Base-by-base conservation (phyloP, 192 early-diverging fungal genomes). In the Coemansia sp. region DNA sequence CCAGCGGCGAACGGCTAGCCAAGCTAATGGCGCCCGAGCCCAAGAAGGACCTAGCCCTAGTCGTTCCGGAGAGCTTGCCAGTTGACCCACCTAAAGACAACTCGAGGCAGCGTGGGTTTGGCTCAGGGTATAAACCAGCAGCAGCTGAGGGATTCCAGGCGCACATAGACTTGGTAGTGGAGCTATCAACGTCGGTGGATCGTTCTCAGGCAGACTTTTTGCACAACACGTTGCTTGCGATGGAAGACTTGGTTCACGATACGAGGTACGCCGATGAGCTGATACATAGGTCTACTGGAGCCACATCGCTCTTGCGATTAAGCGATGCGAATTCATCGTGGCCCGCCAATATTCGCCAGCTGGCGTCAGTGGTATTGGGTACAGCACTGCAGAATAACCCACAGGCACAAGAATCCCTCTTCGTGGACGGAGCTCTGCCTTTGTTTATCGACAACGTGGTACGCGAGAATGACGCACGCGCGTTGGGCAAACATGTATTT, bases 231-330 rank as follows among this genome's bases (percentile, higher is more conserved):
- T 62, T 90, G 24, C 87, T 80, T n/a, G 83, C 69, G 13, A 52
- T 89, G 47, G 72, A 81, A 20, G 87, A 89, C 41, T 65, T 88
- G 3, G 80, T 83, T 24, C 83, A 86, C 35, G 84, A 87, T 59
- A 74, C 84, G 55, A 78, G 86, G n/a, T 80, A 86, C 61, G 87
- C 87, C 8, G 67, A 85, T 7, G 73, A 69, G 55, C 77, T 90
- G 4, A 56, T 83, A 24, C 66, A 68, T 8, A 41, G 56, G 15
- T 64, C 78, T 0, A 59, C 71, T 2, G 75, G 73, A 0, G 37
- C 87, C 30, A 43, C 63, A 9, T 50, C 71, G 2, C 16, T 87
- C 29, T 37, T 85, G 30, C 52, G 49, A 22, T 71, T 84, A 13
- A 69, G 86, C 40, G 52, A 77, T 18, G 76, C 80, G 5, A 52